A percentile compares a stretch with the other conserved stretches of the same genome.
Evolutionary conservation across 2,329 filamentous ascomycete genomes (phyloP).

Genomic region (Lasiodiplodia citricola): DNA sequence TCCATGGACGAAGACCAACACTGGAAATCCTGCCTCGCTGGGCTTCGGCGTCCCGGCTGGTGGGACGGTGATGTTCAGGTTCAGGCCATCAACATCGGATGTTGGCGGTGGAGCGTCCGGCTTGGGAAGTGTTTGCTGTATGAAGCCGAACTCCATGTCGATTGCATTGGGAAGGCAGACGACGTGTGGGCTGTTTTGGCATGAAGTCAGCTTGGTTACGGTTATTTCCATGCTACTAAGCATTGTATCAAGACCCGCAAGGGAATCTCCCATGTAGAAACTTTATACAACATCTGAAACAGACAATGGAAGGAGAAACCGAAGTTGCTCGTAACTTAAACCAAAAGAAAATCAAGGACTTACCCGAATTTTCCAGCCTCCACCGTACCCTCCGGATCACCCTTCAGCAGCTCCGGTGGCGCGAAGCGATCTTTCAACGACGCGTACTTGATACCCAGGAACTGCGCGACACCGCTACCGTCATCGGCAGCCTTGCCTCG

Average conservation of each 20-base stretch:
- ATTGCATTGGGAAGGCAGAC: conserved; percentile 49
- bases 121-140: conserved; percentile 54
- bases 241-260: not conserved
- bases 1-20: conserved; percentile 61
- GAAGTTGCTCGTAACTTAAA: no score
- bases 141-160: conserved; percentile 54
- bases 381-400: conserved; percentile 31
- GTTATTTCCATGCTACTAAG: no score
- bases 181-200: conserved; percentile 43
- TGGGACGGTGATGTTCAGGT: conserved; percentile 59
- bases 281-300: not conserved
- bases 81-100: conserved; percentile 58
- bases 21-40: conserved; percentile 45
- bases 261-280: not conserved
- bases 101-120: conserved; percentile 34
- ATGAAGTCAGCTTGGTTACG: not conserved
- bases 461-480: conserved; percentile 39
- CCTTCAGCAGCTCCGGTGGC: conserved; percentile 36
- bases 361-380: conserved; percentile 47
- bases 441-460: conserved; percentile 47
- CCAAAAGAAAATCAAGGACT: not conserved
- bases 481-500: conserved; percentile 29
- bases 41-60: conserved; percentile 35
- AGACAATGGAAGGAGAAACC: not conserved
- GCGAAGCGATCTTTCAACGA: conserved; percentile 46